Conservation (phyloP, 305 asterid species). For the Rubia tinctorum region DNA sequence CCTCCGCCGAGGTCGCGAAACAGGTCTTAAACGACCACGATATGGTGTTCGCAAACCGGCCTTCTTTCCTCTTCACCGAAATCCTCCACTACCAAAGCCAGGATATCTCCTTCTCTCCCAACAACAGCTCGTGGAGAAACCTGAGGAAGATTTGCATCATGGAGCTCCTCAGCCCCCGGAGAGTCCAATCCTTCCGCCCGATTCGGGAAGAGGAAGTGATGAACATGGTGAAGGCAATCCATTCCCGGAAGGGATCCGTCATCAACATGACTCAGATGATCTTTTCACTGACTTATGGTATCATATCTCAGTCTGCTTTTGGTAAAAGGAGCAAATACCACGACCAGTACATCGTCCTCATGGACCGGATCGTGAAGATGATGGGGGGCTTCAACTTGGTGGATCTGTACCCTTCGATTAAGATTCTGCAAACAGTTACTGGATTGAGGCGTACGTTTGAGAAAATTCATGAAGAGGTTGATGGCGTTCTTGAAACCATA, state of each 20-base stretch:
- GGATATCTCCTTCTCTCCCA: background rate
- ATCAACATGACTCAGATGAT: background rate
- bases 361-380: background rate
- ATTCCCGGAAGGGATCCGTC: background rate
- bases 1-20: conserved; percentile 10
- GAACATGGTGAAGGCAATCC: background rate
- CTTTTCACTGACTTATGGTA: background rate
- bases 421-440: conserved; percentile 3
- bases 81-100: background rate
- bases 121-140: background rate
- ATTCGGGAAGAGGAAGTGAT: conserved; percentile 7
- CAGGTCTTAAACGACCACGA: conserved; percentile 11
- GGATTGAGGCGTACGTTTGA: background rate
- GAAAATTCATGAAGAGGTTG: background rate
- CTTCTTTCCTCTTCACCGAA: background rate
- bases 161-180: conserved; percentile 2
- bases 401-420: conserved; percentile 1
- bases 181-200: background rate
- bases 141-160: background rate
- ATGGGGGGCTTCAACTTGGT: conserved; percentile 1
- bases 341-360: background rate
- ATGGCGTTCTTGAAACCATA: conserved; percentile 4
- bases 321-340: conserved; percentile 3
- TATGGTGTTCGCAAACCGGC: conserved; percentile 15
- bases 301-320: conserved; percentile 1